Evolutionary conservation across 352 stramenopile species (phyloP).

Genomic region (Halophytophthora batemanensis): DNA sequence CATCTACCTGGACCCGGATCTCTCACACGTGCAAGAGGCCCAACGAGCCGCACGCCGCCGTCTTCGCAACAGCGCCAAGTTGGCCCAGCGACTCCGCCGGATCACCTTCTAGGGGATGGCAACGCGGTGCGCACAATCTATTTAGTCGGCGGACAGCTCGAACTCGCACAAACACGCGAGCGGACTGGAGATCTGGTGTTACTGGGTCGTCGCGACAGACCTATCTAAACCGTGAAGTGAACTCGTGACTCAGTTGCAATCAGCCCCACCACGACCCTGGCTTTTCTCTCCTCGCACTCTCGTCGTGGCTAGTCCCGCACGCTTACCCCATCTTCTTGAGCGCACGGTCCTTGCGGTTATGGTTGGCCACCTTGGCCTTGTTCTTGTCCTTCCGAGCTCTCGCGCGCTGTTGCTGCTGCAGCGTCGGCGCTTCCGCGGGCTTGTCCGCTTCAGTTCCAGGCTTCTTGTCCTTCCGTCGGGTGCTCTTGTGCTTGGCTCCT

Average conservation of each 20-base stretch:
- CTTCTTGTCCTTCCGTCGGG: conserved; percentile 26
- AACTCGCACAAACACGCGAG: too few relatives aligned
- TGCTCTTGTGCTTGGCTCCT: conserved; percentile 15
- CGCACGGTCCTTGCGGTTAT: conserved; percentile 80
- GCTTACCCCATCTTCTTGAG: conserved; percentile 75
- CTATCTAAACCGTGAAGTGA: too few relatives aligned
- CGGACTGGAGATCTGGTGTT: too few relatives aligned
- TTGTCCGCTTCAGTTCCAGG: conserved; percentile 21
- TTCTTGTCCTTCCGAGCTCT: conserved; percentile 60
- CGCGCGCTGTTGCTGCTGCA: conserved; percentile 42
- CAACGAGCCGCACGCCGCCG: conserved; percentile 36
- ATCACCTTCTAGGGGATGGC: conserved; percentile 40
- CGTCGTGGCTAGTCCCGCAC: neutral
- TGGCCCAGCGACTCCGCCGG: conserved; percentile 37
- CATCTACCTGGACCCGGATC: conserved; percentile 57
- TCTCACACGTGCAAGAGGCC: conserved; percentile 33
- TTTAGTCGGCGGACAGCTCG: neutral
- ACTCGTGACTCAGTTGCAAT: too few relatives aligned
- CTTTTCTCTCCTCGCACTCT: too few relatives aligned
- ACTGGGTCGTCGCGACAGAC: too few relatives aligned
- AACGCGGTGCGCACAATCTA: neutral
- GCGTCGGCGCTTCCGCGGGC: conserved; percentile 14
- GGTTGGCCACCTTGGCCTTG: conserved; percentile 79
- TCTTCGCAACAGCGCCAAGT: conserved; percentile 39
- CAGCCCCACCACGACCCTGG: too few relatives aligned